Base-by-base conservation (phyloP, 768 basidiomycete species). In the Austroboletus eburneus region DNA sequence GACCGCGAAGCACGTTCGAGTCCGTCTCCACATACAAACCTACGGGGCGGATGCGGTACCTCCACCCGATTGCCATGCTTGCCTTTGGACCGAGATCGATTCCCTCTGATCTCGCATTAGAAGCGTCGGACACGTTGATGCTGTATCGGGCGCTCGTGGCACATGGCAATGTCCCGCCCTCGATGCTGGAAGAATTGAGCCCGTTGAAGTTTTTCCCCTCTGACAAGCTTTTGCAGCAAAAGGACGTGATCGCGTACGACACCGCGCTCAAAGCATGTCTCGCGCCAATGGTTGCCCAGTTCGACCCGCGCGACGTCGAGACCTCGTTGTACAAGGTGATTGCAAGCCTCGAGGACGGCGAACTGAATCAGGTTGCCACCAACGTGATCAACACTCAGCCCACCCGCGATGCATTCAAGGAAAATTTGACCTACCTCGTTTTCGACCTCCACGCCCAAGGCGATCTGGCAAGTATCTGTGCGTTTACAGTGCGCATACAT, bases 41-140 rank as follows among this genome's bases (percentile, higher is more conserved):
- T 20, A 75, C 73, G 0, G 58, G 60, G 13, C 69, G 75, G 24
- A 62, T 74, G 49, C 60, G 72, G n/a, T 82, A 78, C 53, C 63
- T 87, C 3, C 85, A 87, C 55, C 85, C 85, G 0, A 72, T 85
- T 38, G 68, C 77, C 0, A 64, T 80, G 46, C 68, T 87, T n/a
- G 72, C 76, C 2, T 77, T 79, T 37, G 79, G 79, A 6, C 64
- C 69, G 3, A 65, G 66, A 4, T 54, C 66, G 3, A 64, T 87
- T 16, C 85, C 85, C 4, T 62, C 74, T 0, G 85, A 87, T 60
- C 70, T 87, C 24, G 68, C 83, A 0, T 63, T 87, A 30, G 85
- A 87, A 54, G 71, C 83, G 0, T 50, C 65, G 1, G 85, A 87
- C 55, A 73, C 76, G 6, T 63, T 83, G 20, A 56, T 67, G 1